phyloP scores from a whole-genome alignment of 148 eudicot species.

The Drosera capensis region DNA sequence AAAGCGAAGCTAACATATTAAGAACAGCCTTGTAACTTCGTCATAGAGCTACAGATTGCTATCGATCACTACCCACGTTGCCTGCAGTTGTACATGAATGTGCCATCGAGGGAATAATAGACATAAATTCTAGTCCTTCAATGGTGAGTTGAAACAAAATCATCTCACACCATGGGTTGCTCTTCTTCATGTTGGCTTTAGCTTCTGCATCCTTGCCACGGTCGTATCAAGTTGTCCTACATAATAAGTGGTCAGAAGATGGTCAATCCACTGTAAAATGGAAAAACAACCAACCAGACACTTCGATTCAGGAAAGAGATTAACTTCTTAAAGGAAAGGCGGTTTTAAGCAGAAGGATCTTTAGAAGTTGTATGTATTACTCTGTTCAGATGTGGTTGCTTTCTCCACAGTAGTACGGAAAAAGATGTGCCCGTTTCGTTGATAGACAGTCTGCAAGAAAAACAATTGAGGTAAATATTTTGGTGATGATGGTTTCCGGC shows the following conservation, averaged over 20 bases:
- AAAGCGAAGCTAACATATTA: too few species aligned
- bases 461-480: too few species aligned
- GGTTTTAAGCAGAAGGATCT: too few species aligned
- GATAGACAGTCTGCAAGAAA: constrained; percentile 43
- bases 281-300: background rate
- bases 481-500: too few species aligned
- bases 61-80: too few species aligned
- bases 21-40: too few species aligned
- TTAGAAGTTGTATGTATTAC: constrained; percentile 19
- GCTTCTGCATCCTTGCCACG: constrained; percentile 17
- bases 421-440: constrained; percentile 47
- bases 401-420: constrained; percentile 48
- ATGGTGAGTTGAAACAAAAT: too few species aligned
- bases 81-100: too few species aligned
- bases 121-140: too few species aligned
- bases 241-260: background rate
- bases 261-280: background rate
- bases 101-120: too few species aligned
- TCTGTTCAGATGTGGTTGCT: constrained; percentile 47
- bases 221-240: constrained; percentile 31
- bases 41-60: too few species aligned
- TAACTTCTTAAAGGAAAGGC: background rate
- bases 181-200: background rate
- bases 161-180: too few species aligned
- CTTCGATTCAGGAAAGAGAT: background rate